These are phyloP conservation scores for Nicotiana tabacum DNA, from an alignment of 257 asterid species.

Conservation along the genomic window DNA sequence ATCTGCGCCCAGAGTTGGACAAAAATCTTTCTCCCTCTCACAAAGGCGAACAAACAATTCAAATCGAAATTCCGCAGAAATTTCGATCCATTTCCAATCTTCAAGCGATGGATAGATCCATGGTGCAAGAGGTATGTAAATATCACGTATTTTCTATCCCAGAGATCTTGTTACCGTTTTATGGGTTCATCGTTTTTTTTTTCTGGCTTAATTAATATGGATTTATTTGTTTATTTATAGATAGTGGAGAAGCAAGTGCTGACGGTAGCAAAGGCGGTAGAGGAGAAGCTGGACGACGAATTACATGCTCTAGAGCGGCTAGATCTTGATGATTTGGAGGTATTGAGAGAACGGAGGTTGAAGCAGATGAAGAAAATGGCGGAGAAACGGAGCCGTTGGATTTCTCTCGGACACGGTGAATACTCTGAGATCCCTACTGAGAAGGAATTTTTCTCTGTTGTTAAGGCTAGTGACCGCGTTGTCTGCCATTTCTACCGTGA, in stretches of 20 bases:
- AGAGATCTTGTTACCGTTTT: too few relatives aligned
- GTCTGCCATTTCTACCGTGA: slow-evolving; percentile 98
- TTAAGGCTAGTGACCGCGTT: slow-evolving; percentile 93
- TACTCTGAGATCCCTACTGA: slow-evolving; percentile 83
- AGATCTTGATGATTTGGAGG: slow-evolving; percentile 81
- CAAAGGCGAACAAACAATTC: too few relatives aligned
- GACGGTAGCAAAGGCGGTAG: slow-evolving; percentile 91
- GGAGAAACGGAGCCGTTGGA: slow-evolving; percentile 90
- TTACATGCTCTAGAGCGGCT: slow-evolving; percentile 70
- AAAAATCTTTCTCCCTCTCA: too few relatives aligned
- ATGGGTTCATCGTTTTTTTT: too few relatives aligned
- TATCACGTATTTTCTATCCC: too few relatives aligned
- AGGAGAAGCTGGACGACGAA: slow-evolving; percentile 95
- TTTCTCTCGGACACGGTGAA: slow-evolving; percentile 90
- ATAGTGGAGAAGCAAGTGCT: slow-evolving; percentile 83
- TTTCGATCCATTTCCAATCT: too few relatives aligned
- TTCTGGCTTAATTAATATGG: too few relatives aligned
- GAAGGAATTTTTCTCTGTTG: slow-evolving; percentile 86
- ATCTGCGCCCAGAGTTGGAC: too few relatives aligned
- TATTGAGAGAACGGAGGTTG: slow-evolving; percentile 78
- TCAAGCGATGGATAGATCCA: too few relatives aligned
- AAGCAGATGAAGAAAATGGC: slow-evolving; percentile 99
- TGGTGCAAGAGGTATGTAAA: too few relatives aligned
- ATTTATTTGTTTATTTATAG: slow-evolving; percentile 27
- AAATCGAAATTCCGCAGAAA: too few relatives aligned